A percentile compares a stretch with the other conserved stretches of the same genome.
Conservation (phyloP, 495 filamentous ascomycete genomes). For the Neurospora sp. region DNA sequence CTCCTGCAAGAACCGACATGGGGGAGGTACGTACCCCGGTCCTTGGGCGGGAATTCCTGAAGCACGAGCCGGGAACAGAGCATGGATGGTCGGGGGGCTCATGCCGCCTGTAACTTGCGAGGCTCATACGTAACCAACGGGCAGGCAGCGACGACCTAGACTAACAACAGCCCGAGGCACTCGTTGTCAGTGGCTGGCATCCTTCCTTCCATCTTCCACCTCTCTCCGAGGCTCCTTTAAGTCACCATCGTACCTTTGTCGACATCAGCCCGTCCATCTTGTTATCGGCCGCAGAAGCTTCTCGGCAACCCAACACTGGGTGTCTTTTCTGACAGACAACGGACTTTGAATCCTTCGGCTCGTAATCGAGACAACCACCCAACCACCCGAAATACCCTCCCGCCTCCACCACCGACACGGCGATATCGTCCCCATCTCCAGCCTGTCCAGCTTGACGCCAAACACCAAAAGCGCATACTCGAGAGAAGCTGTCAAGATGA, state of each 20-base stretch:
- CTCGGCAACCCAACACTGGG: not conserved
- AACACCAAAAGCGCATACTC: not conserved
- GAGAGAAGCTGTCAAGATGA: constrained; percentile 37
- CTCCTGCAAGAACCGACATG: not conserved
- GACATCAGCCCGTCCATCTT: not conserved
- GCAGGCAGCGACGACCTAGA: not conserved
- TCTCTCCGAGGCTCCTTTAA: not conserved
- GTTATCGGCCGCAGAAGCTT: not conserved
- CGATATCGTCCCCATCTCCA: not conserved
- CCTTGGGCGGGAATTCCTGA: not conserved
- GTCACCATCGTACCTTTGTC: not conserved
- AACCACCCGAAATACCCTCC: not conserved
- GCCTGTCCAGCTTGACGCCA: constrained; percentile 2
- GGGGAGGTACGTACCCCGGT: not conserved
- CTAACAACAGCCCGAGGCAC: not conserved
- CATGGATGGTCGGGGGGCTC: not conserved
- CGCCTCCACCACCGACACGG: not conserved
- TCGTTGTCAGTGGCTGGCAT: not conserved
- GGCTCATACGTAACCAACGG: not conserved
- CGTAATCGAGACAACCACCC: not conserved
- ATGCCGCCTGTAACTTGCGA: not conserved
- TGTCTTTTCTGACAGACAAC: not conserved
- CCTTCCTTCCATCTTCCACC: not conserved
- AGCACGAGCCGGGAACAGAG: not conserved
- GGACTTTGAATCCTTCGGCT: not conserved